Percentiles rank a stretch among this genome's conserved stretches.
Evolutionary conservation across 2,329 filamentous ascomycete genomes (phyloP).

Genomic region (Cercospora citrullina): DNA sequence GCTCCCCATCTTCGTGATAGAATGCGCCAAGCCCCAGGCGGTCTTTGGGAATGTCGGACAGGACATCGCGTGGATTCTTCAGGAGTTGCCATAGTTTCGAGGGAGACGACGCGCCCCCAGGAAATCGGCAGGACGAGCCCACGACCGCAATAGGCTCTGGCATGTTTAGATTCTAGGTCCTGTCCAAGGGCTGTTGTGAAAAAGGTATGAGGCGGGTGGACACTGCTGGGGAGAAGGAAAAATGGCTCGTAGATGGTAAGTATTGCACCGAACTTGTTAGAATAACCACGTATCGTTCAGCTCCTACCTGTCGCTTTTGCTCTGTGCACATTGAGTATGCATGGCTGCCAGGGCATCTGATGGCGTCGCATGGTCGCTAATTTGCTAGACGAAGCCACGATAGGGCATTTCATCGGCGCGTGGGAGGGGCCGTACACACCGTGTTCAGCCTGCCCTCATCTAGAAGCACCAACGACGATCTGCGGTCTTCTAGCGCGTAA

Average conservation of each 20-base stretch:
- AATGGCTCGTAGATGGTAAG: neutral
- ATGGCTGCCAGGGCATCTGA: neutral
- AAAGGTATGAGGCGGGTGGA: neutral
- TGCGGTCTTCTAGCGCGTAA: neutral
- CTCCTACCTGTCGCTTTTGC: neutral
- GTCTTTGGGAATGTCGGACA: slow-evolving; percentile 24
- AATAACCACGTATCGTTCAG: neutral
- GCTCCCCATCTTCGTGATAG: slow-evolving; percentile 28
- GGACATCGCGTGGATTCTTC: slow-evolving; percentile 19
- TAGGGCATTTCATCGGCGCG: neutral
- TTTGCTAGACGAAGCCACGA: neutral
- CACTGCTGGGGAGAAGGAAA: neutral
- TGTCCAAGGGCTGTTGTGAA: neutral
- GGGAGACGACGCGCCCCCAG: slow-evolving; percentile 26
- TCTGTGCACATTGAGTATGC: neutral
- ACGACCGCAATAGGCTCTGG: slow-evolving; percentile 25
- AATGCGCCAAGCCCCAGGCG: slow-evolving; percentile 29
- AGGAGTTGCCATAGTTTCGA: slow-evolving; percentile 30
- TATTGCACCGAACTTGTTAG: neutral
- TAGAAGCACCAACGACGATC: neutral
- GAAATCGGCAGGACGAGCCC: slow-evolving; percentile 24
- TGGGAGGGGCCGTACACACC: neutral
- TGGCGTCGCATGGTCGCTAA: neutral
- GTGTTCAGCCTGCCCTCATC: neutral
- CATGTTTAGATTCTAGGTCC: neutral